Evolutionary conservation across 169 alveolate genomes (phyloP).

Genomic region (Plasmodium gonderi): DNA sequence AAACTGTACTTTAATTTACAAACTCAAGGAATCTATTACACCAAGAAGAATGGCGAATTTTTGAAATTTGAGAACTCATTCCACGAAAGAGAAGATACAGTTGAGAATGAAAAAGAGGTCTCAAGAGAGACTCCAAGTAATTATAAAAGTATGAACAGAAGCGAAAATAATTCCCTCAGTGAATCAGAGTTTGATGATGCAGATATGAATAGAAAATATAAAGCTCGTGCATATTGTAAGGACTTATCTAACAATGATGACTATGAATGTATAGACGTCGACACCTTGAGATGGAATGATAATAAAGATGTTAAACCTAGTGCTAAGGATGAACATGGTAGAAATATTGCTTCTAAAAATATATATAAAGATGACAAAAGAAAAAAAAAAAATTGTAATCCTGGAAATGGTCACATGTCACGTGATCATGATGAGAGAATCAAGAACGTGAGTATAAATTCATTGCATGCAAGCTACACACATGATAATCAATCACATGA

Average conservation of each 20-base stretch:
- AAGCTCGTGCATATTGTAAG: background rate
- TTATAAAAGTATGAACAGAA: background rate
- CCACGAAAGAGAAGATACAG: background rate
- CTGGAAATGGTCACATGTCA: no score
- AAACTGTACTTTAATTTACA: constrained; percentile 78
- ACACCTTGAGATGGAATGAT: no score
- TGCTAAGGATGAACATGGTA: background rate
- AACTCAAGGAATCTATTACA: constrained; percentile 52
- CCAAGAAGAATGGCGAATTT: constrained; percentile 1
- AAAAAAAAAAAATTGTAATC: no score
- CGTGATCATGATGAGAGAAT: no score
- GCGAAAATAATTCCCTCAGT: background rate
- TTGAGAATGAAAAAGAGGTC: background rate
- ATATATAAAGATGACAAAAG: no score
- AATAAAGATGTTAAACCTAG: background rate
- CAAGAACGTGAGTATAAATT: no score
- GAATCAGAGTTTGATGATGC: background rate
- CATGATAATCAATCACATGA: no score
- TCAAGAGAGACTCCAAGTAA: background rate
- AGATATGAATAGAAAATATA: background rate
- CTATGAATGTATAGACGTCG: no score
- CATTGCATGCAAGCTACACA: no score
- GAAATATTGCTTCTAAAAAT: no score
- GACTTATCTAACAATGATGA: no score
- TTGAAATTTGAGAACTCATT: constrained; percentile 4